Evolutionary conservation across 441 rosid genomes (phyloP), one percentile per base, ranked within the genome.

Genomic region (Rhodomyrtus psidioides): DNA sequence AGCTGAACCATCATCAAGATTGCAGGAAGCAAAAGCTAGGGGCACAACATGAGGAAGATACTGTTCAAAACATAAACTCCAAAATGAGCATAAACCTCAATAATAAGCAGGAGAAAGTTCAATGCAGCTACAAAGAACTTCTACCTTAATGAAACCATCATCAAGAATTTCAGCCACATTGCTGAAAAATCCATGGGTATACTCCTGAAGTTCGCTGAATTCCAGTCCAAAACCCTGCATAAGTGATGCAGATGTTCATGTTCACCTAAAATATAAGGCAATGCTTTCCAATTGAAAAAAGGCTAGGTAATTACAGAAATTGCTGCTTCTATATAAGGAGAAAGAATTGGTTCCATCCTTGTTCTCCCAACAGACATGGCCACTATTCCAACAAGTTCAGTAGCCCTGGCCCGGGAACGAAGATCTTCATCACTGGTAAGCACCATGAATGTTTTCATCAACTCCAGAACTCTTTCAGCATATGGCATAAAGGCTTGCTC

Each of bases 1-100:
- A 0, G 99, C 97, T 87, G 99, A 96, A 85, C 99, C 99, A 92
- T 98, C 99, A 91, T 98, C 99, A 82, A 98, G 99, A 92, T 96
- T 95, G 94, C 99, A 98, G 60, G 99, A 98, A 76, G 95, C 91
- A 88, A 95, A 93, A 84, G 95, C 98, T 87, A 96, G 90, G 70
- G 99, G 99, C 86, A 95, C 95, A 82, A 98, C 95, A 74, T 90
- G 99, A 87, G 97, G 97, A 88, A 98, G 95, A 90, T 94, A 98
- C 99, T 98, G 97, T 90, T 81, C 74, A 75, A 54, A 83, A 89
- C 87, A 85, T 82, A 89, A 87, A 83, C 59, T 27, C 62, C 26
- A 39, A 53, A 30, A 56, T 89, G 23, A 91, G 86, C 28, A 55
- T 6, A 24, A 55, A 70, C 15, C n/a, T 34, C 39, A 15, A 60